Percentiles rank a stretch among this genome's conserved stretches.
Conservation (phyloP, 2,329 filamentous ascomycete genomes). For the Capronia americana region DNA sequence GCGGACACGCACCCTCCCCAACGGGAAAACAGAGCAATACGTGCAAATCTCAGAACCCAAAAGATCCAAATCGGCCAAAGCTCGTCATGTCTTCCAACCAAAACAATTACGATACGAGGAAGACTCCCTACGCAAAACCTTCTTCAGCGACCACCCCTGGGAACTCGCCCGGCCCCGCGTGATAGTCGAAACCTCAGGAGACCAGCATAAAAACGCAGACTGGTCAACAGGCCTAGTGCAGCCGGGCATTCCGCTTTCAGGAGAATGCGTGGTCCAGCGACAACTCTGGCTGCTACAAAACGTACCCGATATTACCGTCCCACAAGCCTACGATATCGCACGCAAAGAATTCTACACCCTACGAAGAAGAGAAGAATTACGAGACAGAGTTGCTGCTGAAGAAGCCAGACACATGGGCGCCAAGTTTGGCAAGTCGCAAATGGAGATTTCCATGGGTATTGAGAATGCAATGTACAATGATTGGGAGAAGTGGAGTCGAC, state of each 20-base stretch:
- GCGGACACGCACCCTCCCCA: constrained; percentile 45
- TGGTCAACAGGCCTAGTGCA: constrained; percentile 72
- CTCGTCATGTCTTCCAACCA: constrained; percentile 80
- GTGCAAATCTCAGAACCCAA: constrained; percentile 29
- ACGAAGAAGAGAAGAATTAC: constrained; percentile 81
- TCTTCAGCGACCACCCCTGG: constrained; percentile 96
- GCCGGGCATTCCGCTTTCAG: constrained; percentile 75
- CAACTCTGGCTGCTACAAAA: constrained; percentile 84
- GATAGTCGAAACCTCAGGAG: constrained; percentile 83
- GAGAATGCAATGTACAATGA: constrained; percentile 80
- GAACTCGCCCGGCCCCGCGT: constrained; percentile 88
- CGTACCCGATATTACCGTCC: constrained; percentile 62
- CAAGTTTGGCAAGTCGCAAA: constrained; percentile 78
- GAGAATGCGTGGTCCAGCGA: constrained; percentile 91
- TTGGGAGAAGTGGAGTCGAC: constrained; percentile 81
- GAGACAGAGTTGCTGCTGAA: constrained; percentile 81
- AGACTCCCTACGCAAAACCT: constrained; percentile 77
- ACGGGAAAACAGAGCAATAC: constrained; percentile 35
- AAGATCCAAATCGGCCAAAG: constrained; percentile 58
- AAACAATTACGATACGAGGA: constrained; percentile 80
- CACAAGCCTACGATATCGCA: constrained; percentile 81
- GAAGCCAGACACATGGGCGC: constrained; percentile 86
- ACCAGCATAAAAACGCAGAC: constrained; percentile 70
- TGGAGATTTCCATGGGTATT: constrained; percentile 80
- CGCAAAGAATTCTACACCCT: constrained; percentile 89